These are phyloP conservation scores for Pseudogymnoascus sp. DNA, from an alignment of 2,329 filamentous ascomycete species.

Conservation along the genomic window DNA sequence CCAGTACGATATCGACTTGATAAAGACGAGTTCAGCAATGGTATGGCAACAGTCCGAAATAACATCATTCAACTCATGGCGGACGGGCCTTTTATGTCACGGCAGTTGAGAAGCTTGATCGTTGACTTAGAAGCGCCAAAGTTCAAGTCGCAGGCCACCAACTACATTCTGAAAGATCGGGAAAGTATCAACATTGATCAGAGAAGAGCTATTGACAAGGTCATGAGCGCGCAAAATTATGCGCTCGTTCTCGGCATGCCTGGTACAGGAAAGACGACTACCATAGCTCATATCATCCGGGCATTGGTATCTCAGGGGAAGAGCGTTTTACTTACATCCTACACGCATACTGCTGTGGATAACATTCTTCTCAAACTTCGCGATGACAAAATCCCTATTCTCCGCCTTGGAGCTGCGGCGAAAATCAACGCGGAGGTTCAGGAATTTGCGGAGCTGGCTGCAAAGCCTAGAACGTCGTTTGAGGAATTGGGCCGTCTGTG, in stretches of 20 bases:
- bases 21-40: constrained; percentile 97
- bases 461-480: constrained; percentile 63
- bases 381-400: constrained; percentile 63
- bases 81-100: constrained; percentile 60
- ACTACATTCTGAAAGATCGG: constrained; percentile 52
- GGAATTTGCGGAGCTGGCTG: constrained; percentile 72
- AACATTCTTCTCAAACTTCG: constrained; percentile 93
- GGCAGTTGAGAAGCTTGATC: constrained; percentile 67
- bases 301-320: constrained; percentile 83
- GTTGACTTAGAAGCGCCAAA: constrained; percentile 65
- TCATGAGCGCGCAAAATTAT: constrained; percentile 92
- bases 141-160: constrained; percentile 60
- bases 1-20: constrained; percentile 74
- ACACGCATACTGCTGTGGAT: constrained; percentile 96
- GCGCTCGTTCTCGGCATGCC: constrained; percentile 98
- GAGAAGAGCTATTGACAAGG: constrained; percentile 76
- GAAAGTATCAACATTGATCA: constrained; percentile 80
- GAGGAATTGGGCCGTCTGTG: constrained; percentile 79
- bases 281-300: constrained; percentile 93
- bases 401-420: constrained; percentile 75
- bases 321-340: constrained; percentile 85
- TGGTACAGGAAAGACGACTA: constrained; percentile 95
- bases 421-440: constrained; percentile 86
- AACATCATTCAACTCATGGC: constrained; percentile 92
- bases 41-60: constrained; percentile 89